These are phyloP conservation scores for Monosporozyma solicola DNA, from an alignment of 805 yeast species.

Conservation along the genomic window DNA sequence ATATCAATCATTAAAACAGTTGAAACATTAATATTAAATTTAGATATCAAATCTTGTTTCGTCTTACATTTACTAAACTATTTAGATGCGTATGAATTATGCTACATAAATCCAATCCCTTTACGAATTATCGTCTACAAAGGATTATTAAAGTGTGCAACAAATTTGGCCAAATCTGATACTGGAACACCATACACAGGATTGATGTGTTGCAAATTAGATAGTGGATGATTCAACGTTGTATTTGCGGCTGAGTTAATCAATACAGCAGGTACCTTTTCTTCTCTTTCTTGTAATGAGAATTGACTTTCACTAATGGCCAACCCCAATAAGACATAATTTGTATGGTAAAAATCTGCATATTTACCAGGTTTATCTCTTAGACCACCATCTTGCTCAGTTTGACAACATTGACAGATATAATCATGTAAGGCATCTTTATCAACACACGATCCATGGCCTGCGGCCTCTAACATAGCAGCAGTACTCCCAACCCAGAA, in stretches of 20 bases:
- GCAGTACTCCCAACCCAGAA: constrained; percentile 93
- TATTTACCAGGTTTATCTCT: constrained; percentile 77
- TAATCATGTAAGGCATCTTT: constrained; percentile 55
- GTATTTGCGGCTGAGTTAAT: background rate
- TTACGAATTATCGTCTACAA: background rate
- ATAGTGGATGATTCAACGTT: background rate
- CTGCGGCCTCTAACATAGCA: constrained; percentile 32
- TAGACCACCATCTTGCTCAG: constrained; percentile 54
- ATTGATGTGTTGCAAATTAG: constrained; percentile 29
- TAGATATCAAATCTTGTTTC: background rate
- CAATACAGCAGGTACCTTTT: background rate
- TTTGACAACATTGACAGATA: constrained; percentile 69
- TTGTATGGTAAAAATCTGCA: constrained; percentile 87
- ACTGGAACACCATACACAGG: constrained; percentile 54
- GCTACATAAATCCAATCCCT: background rate
- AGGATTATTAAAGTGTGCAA: constrained; percentile 10
- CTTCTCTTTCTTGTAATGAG: background rate
- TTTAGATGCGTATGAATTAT: background rate
- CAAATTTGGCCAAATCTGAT: constrained; percentile 32
- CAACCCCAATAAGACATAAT: constrained; percentile 73
- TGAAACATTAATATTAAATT: too few species aligned
- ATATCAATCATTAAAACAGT: background rate
- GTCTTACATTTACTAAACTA: background rate
- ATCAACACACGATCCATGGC: constrained; percentile 32
- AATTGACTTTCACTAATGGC: constrained; percentile 21